Conservation (phyloP, 768 basidiomycete species). For the Neoboletus subvelutipes region DNA sequence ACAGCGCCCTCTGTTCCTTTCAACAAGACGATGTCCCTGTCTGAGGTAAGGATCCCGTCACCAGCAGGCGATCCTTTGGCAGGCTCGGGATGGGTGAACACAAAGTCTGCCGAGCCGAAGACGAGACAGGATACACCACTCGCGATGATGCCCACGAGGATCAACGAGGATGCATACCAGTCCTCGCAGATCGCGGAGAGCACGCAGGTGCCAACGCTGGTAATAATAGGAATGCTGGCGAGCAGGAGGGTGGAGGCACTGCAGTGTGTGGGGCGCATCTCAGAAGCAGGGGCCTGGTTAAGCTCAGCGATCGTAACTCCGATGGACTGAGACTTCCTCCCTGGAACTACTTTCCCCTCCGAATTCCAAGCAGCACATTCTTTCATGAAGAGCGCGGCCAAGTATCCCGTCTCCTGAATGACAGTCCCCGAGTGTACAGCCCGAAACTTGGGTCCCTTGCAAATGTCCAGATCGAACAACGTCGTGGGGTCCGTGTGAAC, state of each 20-base stretch:
- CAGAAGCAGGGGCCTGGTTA: constrained; percentile 3
- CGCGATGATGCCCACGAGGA: constrained; percentile 30
- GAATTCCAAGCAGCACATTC: constrained; percentile 12
- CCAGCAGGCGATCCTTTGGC: too few species aligned
- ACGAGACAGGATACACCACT: constrained; percentile 32
- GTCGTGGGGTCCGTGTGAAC: constrained; percentile 19
- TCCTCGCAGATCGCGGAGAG: constrained; percentile 22
- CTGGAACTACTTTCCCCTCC: constrained; percentile 8
- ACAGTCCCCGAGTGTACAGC: constrained; percentile 64
- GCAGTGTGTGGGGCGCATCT: constrained; percentile 6
- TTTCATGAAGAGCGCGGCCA: constrained; percentile 50
- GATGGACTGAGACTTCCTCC: constrained; percentile 11
- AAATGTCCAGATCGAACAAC: constrained; percentile 15
- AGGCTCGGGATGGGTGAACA: too few species aligned
- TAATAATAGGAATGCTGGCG: constrained; percentile 20
- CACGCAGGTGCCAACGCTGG: constrained; percentile 21
- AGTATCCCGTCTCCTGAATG: constrained; percentile 45
- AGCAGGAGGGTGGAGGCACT: constrained; percentile 1
- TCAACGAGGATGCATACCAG: constrained; percentile 28
- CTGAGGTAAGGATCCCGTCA: too few species aligned
- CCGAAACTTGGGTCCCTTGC: constrained; percentile 62
- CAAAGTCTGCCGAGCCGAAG: too few species aligned
- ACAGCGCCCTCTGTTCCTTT: too few species aligned
- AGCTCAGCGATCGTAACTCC: constrained; percentile 11
- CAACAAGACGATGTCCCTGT: too few species aligned